Conservation (phyloP, 2,329 filamentous ascomycete species). For the Dothideomycetidae sp. region DNA sequence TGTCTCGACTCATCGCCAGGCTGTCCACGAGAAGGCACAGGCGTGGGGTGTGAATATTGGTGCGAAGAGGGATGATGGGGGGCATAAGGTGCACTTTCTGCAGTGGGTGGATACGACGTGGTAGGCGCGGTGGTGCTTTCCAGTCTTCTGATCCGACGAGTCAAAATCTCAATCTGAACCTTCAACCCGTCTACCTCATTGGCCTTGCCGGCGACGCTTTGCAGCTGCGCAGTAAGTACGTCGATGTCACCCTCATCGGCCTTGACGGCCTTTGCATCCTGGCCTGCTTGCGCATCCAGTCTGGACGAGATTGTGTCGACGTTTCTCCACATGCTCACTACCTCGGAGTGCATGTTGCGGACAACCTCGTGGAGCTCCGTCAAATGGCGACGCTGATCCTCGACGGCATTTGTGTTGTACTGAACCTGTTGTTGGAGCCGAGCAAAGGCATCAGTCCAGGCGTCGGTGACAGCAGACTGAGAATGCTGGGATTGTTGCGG, state of each 20-base stretch:
- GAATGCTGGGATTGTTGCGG: neutral
- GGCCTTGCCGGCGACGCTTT: constrained; percentile 27
- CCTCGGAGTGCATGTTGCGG: constrained; percentile 27
- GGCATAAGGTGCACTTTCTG: constrained; percentile 14
- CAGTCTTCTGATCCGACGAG: constrained; percentile 29
- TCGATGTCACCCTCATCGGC: constrained; percentile 28
- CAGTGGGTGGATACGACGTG: constrained; percentile 10
- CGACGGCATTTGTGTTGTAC: constrained; percentile 29
- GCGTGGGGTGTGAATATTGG: constrained; percentile 10
- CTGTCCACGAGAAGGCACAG: constrained; percentile 9
- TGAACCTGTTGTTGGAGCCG: constrained; percentile 36
- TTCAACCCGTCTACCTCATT: constrained; percentile 34
- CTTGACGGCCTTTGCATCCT: constrained; percentile 10
- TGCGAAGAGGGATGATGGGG: constrained; percentile 12
- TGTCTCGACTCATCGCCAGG: constrained; percentile 9
- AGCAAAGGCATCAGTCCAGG: constrained; percentile 27
- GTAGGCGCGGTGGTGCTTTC: constrained; percentile 15
- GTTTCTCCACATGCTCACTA: constrained; percentile 21
- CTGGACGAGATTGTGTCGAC: constrained; percentile 27
- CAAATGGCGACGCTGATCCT: constrained; percentile 29
- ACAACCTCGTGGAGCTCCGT: constrained; percentile 26
- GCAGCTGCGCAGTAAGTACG: constrained; percentile 29
- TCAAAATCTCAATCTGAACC: constrained; percentile 35
- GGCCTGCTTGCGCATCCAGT: constrained; percentile 13
- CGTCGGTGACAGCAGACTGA: constrained; percentile 14